Conservation (phyloP, 1,139 yeast species). For the Kodamaea sp. region DNA sequence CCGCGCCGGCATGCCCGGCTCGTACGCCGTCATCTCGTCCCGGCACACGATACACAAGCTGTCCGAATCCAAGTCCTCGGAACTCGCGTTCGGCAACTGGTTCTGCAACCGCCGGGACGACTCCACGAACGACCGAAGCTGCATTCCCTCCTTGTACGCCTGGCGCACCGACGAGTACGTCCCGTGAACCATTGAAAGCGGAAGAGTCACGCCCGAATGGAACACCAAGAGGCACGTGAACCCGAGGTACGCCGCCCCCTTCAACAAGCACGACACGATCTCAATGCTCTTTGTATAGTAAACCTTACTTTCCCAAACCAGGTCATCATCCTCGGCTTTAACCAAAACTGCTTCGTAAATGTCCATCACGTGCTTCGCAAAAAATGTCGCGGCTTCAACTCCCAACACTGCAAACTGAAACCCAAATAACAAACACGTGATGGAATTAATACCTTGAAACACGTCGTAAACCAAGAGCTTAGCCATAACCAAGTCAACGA, state of each 20-base stretch:
- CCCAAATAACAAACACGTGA: slow-evolving; percentile 59
- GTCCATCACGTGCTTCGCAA: slow-evolving; percentile 50
- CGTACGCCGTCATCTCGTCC: slow-evolving; percentile 59
- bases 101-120: slow-evolving; percentile 66
- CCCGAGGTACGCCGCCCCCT: slow-evolving; percentile 30
- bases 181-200: slow-evolving; percentile 67
- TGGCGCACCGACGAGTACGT: slow-evolving; percentile 52
- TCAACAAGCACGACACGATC: slow-evolving; percentile 43
- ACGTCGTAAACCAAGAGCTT: slow-evolving; percentile 57
- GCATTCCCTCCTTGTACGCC: slow-evolving; percentile 48
- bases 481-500: slow-evolving; percentile 52
- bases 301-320: slow-evolving; percentile 70
- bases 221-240: slow-evolving; percentile 39
- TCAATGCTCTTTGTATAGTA: slow-evolving; percentile 58
- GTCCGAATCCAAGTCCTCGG: slow-evolving; percentile 55
- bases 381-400: slow-evolving; percentile 49
- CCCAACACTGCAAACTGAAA: slow-evolving; percentile 71
- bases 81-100: slow-evolving; percentile 59
- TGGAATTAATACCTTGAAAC: slow-evolving; percentile 48
- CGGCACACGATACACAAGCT: slow-evolving; percentile 79
- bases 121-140: slow-evolving; percentile 52
- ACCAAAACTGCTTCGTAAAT: slow-evolving; percentile 51
- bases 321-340: slow-evolving; percentile 28
- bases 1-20: slow-evolving; percentile 34
- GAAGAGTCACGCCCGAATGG: slow-evolving; percentile 57